A percentile compares a stretch with the other conserved stretches of the same genome.
Conservation (phyloP, 208 protist species). For the Leishmania amazonensis region DNA sequence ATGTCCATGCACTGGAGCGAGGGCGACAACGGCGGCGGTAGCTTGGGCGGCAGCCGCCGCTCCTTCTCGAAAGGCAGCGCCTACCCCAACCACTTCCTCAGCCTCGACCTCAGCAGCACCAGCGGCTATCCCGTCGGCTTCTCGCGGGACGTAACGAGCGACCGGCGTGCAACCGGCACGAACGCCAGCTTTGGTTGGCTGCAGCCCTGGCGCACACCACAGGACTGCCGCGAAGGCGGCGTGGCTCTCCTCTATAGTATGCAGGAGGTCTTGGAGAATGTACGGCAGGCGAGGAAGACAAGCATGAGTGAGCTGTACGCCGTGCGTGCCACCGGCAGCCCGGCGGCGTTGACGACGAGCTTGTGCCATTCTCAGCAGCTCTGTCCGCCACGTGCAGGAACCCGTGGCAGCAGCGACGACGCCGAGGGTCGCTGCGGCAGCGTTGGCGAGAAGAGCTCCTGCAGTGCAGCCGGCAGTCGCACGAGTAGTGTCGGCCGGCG, state of each 20-base stretch:
- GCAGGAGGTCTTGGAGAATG: conserved; percentile 37
- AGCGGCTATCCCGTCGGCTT: background rate
- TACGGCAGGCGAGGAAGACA: conserved; percentile 30
- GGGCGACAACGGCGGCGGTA: background rate
- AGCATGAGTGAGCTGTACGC: conserved; percentile 37
- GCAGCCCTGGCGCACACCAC: conserved; percentile 51
- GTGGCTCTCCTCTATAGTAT: conserved; percentile 47
- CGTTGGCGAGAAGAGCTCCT: background rate
- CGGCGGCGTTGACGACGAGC: background rate
- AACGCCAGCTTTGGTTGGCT: conserved; percentile 34
- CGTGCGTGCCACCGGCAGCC: background rate
- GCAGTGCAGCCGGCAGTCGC: background rate
- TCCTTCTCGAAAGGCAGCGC: background rate
- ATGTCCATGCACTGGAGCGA: background rate
- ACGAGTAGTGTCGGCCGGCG: conserved; percentile 16
- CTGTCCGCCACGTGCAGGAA: background rate
- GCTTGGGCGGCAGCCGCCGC: background rate
- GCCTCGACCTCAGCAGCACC: background rate
- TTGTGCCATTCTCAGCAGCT: background rate
- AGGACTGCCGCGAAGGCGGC: conserved; percentile 42
- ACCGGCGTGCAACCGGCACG: background rate
- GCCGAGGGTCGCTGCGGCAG: background rate
- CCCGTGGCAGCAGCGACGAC: background rate
- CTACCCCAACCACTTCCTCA: background rate
- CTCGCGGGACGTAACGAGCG: background rate